These are phyloP conservation scores for Alnus rubra DNA, from an alignment of 306 rosid genomes.

Conservation along the genomic window DNA sequence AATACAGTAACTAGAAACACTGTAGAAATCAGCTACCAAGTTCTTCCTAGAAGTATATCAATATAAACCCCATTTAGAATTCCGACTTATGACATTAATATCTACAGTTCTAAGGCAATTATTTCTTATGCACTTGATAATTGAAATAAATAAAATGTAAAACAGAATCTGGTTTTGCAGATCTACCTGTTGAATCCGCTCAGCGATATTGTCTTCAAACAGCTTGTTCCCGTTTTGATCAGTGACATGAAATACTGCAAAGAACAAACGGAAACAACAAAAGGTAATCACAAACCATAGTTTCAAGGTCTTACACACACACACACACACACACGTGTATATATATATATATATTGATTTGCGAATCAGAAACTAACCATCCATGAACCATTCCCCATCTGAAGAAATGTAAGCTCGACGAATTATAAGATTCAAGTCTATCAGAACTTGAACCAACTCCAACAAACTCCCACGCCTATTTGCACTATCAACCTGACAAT, in stretches of 20 bases:
- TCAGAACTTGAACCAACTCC: conserved; percentile 90
- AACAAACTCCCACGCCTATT: conserved; percentile 90
- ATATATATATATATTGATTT: neutral
- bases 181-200: conserved; percentile 92
- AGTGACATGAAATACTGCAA: conserved; percentile 82
- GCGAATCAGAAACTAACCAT: conserved; percentile 54
- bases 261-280: conserved; percentile 15
- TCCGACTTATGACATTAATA: neutral
- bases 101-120: neutral
- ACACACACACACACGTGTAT: no score
- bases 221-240: conserved; percentile 83
- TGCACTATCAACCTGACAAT: conserved; percentile 83
- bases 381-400: conserved; percentile 99
- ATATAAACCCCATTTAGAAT: neutral
- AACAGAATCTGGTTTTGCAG: conserved; percentile 15
- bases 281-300: conserved; percentile 3
- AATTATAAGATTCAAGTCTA: conserved; percentile 80
- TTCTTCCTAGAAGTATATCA: neutral
- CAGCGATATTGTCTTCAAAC: conserved; percentile 68
- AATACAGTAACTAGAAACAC: neutral
- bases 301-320: neutral
- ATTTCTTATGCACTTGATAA: neutral
- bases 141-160: neutral
- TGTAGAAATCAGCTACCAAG: neutral
- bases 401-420: conserved; percentile 95